These are phyloP conservation scores for Pseudogymnoascus sp. DNA, from an alignment of 2,329 filamentous ascomycete genomes.

Conservation along the genomic window DNA sequence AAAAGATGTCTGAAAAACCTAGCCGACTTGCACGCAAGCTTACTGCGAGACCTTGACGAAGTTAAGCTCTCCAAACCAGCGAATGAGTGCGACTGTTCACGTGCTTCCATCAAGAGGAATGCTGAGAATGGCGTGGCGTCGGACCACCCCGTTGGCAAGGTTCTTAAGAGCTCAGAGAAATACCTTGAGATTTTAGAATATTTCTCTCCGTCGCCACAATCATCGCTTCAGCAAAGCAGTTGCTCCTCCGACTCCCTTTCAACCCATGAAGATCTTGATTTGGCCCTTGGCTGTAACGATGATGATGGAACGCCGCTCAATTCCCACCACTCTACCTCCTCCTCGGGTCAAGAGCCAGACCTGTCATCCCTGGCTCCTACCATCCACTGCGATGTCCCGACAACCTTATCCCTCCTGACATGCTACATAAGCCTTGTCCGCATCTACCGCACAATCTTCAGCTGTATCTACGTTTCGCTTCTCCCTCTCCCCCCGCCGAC, in stretches of 20 bases:
- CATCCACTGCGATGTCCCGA: background rate
- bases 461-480: background rate
- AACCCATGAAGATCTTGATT: background rate
- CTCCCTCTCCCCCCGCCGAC: background rate
- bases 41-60: background rate
- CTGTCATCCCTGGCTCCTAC: no score
- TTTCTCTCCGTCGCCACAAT: background rate
- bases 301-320: background rate
- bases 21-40: background rate
- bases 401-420: background rate
- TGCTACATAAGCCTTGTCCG: constrained; percentile 6
- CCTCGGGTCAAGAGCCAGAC: background rate
- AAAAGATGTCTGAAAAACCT: background rate
- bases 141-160: background rate
- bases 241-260: background rate
- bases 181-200: background rate
- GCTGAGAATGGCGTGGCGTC: background rate
- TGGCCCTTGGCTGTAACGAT: background rate
- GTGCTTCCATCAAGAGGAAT: background rate
- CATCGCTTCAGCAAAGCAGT: background rate
- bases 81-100: background rate
- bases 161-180: background rate
- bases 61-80: constrained; percentile 3
- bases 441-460: constrained; percentile 2
- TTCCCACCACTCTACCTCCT: background rate